These are phyloP conservation scores for Yamadazyma sp. DNA, from an alignment of 805 yeast genomes.

Conservation along the genomic window DNA sequence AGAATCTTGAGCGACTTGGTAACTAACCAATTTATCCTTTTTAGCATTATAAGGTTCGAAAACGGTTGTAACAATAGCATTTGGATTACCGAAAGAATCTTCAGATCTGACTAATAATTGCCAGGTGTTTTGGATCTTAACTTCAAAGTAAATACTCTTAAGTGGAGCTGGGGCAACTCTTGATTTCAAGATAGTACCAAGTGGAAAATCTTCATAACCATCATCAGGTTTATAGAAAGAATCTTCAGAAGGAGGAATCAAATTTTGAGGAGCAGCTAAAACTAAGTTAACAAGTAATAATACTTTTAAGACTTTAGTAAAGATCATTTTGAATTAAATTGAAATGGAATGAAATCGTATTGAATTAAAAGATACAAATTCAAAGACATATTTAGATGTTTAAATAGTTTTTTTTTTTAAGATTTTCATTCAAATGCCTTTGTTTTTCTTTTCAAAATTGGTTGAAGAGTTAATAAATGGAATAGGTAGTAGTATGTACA, in stretches of 20 bases:
- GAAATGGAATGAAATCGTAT: too few relatives aligned
- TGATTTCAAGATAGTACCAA: conserved; percentile 23
- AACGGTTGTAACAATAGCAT: conserved; percentile 23
- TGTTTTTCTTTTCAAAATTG: too few relatives aligned
- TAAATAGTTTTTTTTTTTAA: too few relatives aligned
- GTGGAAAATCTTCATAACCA: conserved; percentile 16
- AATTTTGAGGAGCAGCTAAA: conserved; percentile 1
- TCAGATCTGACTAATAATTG: conserved; percentile 20
- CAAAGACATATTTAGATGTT: too few relatives aligned
- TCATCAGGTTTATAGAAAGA: conserved; percentile 22
- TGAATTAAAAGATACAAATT: too few relatives aligned
- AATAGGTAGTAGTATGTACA: too few relatives aligned
- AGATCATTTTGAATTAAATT: too few relatives aligned
- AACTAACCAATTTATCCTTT: conserved; percentile 22
- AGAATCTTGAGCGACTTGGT: conserved; percentile 29
- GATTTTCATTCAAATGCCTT: too few relatives aligned
- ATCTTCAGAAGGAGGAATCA: conserved; percentile 16
- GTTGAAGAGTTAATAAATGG: too few relatives aligned
- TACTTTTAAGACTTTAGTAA: too few relatives aligned
- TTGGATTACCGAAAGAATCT: conserved; percentile 25
- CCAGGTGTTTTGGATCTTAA: conserved; percentile 21
- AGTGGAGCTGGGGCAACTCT: conserved; percentile 19
- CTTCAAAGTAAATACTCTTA: conserved; percentile 16
- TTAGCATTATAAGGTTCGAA: conserved; percentile 29
- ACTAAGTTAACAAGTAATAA: too few relatives aligned